Conservation (phyloP, 352 stramenopile genomes). For the Sclerospora graminicola region DNA sequence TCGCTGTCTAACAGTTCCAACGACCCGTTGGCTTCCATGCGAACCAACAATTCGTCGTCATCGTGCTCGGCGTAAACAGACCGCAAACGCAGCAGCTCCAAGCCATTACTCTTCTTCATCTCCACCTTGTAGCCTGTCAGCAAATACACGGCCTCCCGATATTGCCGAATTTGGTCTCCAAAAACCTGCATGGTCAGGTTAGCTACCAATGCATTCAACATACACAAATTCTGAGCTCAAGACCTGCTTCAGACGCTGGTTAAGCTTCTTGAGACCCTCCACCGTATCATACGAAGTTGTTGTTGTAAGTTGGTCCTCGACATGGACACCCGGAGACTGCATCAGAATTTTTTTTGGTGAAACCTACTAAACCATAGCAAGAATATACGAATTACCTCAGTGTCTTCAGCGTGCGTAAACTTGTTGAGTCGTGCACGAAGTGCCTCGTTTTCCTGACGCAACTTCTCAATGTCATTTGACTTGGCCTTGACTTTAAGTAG, state of each 20-base stretch:
- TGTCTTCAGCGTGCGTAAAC: constrained; percentile 17
- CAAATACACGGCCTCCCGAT: constrained; percentile 83
- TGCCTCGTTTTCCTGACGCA: constrained; percentile 42
- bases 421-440: constrained; percentile 39
- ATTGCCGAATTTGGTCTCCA: constrained; percentile 83
- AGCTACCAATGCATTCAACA: background rate
- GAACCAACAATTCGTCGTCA: constrained; percentile 77
- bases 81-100: constrained; percentile 63
- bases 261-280: constrained; percentile 78
- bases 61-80: constrained; percentile 81
- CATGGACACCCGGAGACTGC: constrained; percentile 7
- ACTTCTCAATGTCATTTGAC: constrained; percentile 26
- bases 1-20: constrained; percentile 80
- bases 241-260: constrained; percentile 82
- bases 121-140: constrained; percentile 86
- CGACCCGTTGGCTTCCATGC: constrained; percentile 61
- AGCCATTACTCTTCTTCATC: constrained; percentile 67
- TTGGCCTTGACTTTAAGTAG: constrained; percentile 37
- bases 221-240: background rate
- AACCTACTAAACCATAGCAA: background rate
- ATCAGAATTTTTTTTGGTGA: background rate
- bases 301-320: constrained; percentile 40
- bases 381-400: constrained; percentile 15
- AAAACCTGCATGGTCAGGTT: constrained; percentile 38
- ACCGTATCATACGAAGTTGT: constrained; percentile 81